Evolutionary conservation across 2,329 filamentous ascomycete species (phyloP), one percentile per base, ranked within the genome.

Genomic region (Coccinonectria pachysandricola): DNA sequence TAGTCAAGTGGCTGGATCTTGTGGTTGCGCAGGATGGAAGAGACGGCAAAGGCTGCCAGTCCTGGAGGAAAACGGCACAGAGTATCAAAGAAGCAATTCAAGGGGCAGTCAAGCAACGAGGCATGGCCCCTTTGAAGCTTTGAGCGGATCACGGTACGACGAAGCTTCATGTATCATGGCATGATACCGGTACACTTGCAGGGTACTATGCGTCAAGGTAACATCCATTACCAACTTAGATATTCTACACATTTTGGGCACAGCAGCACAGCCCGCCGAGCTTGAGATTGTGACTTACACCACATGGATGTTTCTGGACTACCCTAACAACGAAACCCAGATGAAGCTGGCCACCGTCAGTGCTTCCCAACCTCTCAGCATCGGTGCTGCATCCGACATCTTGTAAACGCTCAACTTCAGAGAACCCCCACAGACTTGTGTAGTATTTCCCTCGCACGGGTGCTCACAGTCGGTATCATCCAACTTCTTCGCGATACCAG

Each of bases 1-100:
- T 91, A 11, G 68, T 80, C 8, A 73, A 65, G 38, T 93, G 84
- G 83, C 39, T 79, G 24, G 60, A 61, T 21, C 62, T 70, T 45
- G 37, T 76, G 12, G 60, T 76, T 6, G 65, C 68, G 23, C 64
- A 67, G 22, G 60, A 59, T 16, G 53, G 50, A 6, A 48, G 44
- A 4, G 49, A 43, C 3, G 51, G 48, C 3, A 42, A 31, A 24
- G 65, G 57, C 5, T 58, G 52, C 31, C 44, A 48, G 28, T 46
- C 48, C 14, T 79, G 74, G 74, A 49, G 39, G 22, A 45, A 46
- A 25, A 60, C 64, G 3, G 39, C 68, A 13, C 39, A 34, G 15
- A 51, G 46, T 3, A 56, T 72, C 23, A 68, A 68, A 46, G 46
- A 43, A 3, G 57, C 59, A 12, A 64, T 78, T 12, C 71, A 76